These are phyloP conservation scores for Cladosporium halotolerans DNA, from an alignment of 2,329 filamentous ascomycete species.

Conservation along the genomic window DNA sequence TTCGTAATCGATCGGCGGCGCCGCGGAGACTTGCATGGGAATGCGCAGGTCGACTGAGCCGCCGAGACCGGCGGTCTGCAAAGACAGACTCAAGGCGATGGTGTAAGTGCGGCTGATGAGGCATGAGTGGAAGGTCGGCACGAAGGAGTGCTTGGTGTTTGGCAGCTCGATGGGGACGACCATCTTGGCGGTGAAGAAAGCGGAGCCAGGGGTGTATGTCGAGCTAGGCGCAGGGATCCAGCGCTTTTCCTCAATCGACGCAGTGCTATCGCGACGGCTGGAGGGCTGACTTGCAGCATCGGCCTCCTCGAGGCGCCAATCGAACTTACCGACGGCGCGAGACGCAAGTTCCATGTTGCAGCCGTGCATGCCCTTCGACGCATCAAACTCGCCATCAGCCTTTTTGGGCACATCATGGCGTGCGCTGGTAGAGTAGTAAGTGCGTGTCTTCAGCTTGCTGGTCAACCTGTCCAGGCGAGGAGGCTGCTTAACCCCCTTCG, in stretches of 20 bases:
- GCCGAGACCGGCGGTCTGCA: constrained; percentile 44
- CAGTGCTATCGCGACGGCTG: constrained; percentile 35
- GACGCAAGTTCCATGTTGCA: constrained; percentile 49
- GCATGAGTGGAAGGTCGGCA: constrained; percentile 66
- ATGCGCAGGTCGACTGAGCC: constrained; percentile 38
- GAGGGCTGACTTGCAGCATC: constrained; percentile 7
- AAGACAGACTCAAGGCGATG: constrained; percentile 53
- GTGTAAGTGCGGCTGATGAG: constrained; percentile 58
- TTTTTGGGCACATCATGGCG: constrained; percentile 46
- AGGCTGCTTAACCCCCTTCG: constrained; percentile 42
- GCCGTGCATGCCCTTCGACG: constrained; percentile 47
- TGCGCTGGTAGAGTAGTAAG: constrained; percentile 50
- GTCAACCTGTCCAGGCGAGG: constrained; percentile 48
- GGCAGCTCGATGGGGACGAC: constrained; percentile 59
- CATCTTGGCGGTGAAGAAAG: constrained; percentile 57
- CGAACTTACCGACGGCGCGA: constrained; percentile 50
- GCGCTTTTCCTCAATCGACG: constrained; percentile 25
- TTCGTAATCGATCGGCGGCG: constrained; percentile 1
- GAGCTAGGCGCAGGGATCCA: constrained; percentile 32
- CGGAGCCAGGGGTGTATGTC: constrained; percentile 36
- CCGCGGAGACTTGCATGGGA: constrained; percentile 39
- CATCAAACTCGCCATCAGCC: constrained; percentile 36
- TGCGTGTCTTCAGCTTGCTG: constrained; percentile 52
- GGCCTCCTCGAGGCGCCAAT: constrained; percentile 41
- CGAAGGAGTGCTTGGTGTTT: constrained; percentile 47